Percentiles rank a stretch among this genome's conserved stretches.
Conservation (phyloP, 139 green algal genomes). For the Coccomyxa sp. region DNA sequence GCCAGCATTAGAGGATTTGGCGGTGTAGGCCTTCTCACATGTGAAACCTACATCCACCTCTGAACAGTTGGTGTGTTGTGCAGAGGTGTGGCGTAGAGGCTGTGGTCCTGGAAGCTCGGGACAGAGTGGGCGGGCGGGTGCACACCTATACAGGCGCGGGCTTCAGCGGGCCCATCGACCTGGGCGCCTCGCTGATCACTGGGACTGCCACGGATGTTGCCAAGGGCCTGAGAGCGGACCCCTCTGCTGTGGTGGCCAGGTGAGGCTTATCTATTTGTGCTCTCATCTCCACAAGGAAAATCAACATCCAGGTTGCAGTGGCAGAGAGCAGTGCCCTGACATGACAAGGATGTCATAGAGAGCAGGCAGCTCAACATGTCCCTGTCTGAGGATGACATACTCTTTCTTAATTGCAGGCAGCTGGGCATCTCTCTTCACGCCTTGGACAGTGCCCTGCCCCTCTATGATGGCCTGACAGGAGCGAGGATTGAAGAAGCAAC, state of each 20-base stretch:
- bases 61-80: not conserved
- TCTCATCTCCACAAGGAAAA: too few relatives aligned
- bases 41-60: not conserved
- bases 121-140: conserved; percentile 77
- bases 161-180: conserved; percentile 72
- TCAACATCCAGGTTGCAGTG: too few relatives aligned
- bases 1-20: not conserved
- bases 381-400: too few relatives aligned
- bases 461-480: conserved; percentile 62
- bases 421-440: conserved; percentile 52
- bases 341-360: too few relatives aligned
- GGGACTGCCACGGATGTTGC: conserved; percentile 32
- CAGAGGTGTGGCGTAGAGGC: conserved; percentile 55
- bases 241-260: conserved; percentile 47
- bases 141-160: conserved; percentile 39
- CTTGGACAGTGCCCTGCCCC: conserved; percentile 46
- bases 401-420: conserved; percentile 53
- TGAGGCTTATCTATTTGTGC: too few relatives aligned
- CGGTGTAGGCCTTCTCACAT: not conserved
- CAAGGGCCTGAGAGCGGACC: conserved; percentile 49
- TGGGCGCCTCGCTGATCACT: conserved; percentile 87
- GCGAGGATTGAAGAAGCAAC: too few relatives aligned
- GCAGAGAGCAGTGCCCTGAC: too few relatives aligned
- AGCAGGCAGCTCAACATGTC: too few relatives aligned
- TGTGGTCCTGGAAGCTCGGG: conserved; percentile 78